Evolutionary conservation across 2,329 filamentous ascomycete genomes (phyloP).

Genomic region (Chlorencoelia australis): DNA sequence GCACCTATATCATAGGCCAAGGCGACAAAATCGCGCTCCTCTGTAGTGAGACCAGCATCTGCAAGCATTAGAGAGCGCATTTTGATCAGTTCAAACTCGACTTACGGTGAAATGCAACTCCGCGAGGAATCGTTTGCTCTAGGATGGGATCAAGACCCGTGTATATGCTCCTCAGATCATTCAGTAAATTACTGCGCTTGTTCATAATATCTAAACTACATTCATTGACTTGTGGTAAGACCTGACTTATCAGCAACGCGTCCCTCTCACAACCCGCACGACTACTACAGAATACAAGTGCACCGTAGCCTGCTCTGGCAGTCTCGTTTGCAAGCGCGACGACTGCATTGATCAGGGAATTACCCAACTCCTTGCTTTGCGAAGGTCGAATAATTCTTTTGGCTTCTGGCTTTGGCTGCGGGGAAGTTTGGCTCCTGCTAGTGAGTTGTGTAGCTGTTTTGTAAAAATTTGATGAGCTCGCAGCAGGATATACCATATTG

Average conservation of each 20-base stretch:
- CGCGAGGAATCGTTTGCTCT: conserved; percentile 51
- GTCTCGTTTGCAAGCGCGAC: conserved; percentile 61
- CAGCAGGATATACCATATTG: conserved; percentile 53
- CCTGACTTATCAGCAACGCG: conserved; percentile 56
- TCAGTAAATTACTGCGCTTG: conserved; percentile 52
- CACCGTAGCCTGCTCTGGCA: conserved; percentile 57
- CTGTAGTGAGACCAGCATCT: conserved; percentile 58
- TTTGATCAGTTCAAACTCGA: conserved; percentile 8
- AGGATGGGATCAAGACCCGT: conserved; percentile 57
- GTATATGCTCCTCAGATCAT: conserved; percentile 53
- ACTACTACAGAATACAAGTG: conserved; percentile 64
- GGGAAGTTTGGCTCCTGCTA: conserved; percentile 22
- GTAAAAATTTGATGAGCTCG: conserved; percentile 46
- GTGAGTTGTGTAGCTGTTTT: conserved; percentile 38
- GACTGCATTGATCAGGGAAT: conserved; percentile 59
- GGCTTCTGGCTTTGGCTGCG: conserved; percentile 31
- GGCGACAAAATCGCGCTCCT: conserved; percentile 64
- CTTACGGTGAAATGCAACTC: conserved; percentile 66
- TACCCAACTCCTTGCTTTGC: conserved; percentile 48
- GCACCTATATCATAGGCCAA: conserved; percentile 59
- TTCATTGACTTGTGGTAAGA: conserved; percentile 41
- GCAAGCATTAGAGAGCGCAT: background rate
- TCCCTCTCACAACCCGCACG: conserved; percentile 57
- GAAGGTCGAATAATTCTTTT: conserved; percentile 45
- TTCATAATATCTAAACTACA: conserved; percentile 41